Evolutionary conservation across 208 protist genomes (phyloP), one percentile per base, ranked within the genome.

Genomic region (Acanthamoeba lenticulata): DNA sequence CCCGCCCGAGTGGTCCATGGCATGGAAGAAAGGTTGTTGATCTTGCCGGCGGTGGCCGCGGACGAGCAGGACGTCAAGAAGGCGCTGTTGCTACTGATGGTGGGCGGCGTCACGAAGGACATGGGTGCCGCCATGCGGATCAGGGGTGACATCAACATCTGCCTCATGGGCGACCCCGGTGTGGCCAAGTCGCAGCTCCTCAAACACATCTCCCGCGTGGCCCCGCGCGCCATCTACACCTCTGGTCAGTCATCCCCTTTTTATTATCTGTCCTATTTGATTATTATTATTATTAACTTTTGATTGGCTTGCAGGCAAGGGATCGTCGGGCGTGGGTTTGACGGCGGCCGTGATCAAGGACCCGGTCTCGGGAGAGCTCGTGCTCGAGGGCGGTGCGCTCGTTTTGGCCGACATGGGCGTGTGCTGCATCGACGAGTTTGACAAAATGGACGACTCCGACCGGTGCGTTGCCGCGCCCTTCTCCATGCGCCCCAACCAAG

Each of bases 371-470:
- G 94, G 93, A 44, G 98, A 99, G 27, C 85, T 98, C 38, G 94
- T 98, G 15, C 93, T 99, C 2, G 97, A 95, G 40, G 99, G 99
- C 44, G 99, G 99, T 29, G 99, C 99, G 24, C 97, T 99, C 0
- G 99, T 99, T 15, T 98, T 99, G 52, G 99, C 99, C 1, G 99
- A 99, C 96, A 98, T 98, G 49, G 99, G 99, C 47, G 98, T 99
- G 81, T 99, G 99, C 96, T 98, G 99, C 67, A 99, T 99, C 93
- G 99, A 99, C 96, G 99, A 99, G 97, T 99, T 99, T 96, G 99
- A 99, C 97, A 99, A 99, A 96, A 98, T 98, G 97, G 94, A 97
- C 13, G 97, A 98, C 45, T 24, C 45, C 29, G 57, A 90, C n/a
- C 11, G 45, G 45, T 52, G 45, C n/a, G n/a, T n/a, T n/a, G n/a